Percentiles rank a stretch among this genome's conserved stretches.
Conservation (phyloP, 345 rosid genomes). For the Syzygium oleosum region DNA sequence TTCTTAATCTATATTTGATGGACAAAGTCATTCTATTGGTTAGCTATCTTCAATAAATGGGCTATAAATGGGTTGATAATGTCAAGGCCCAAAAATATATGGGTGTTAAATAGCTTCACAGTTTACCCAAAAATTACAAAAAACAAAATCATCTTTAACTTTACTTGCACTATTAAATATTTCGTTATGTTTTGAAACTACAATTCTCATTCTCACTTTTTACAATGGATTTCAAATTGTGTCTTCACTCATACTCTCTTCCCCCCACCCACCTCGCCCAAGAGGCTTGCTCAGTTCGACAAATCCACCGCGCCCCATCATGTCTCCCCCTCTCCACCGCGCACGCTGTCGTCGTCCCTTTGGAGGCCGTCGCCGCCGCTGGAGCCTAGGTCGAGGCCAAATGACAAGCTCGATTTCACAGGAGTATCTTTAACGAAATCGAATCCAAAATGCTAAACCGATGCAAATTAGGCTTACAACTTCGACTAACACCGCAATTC, state of each 20-base stretch:
- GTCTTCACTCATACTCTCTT: too few species aligned
- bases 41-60: too few species aligned
- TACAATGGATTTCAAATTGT: too few species aligned
- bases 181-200: too few species aligned
- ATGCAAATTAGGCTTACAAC: not conserved
- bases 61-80: too few species aligned
- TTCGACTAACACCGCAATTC: not conserved
- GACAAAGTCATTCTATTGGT: too few species aligned
- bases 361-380: not conserved
- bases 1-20: too few species aligned
- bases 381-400: not conserved
- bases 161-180: not conserved
- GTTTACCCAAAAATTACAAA: not conserved
- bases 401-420: not conserved
- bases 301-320: not conserved
- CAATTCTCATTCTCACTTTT: too few species aligned
- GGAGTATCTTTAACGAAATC: not conserved
- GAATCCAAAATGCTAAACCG: not conserved
- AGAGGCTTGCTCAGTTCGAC: not conserved
- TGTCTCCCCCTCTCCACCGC: not conserved
- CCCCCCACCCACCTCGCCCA: too few species aligned
- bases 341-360: not conserved
- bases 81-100: too few species aligned
- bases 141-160: not conserved
- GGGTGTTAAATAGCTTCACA: too few species aligned